Evolutionary conservation across 23 red algal genomes (phyloP).

Genomic region (Pyropia haitanensis): DNA sequence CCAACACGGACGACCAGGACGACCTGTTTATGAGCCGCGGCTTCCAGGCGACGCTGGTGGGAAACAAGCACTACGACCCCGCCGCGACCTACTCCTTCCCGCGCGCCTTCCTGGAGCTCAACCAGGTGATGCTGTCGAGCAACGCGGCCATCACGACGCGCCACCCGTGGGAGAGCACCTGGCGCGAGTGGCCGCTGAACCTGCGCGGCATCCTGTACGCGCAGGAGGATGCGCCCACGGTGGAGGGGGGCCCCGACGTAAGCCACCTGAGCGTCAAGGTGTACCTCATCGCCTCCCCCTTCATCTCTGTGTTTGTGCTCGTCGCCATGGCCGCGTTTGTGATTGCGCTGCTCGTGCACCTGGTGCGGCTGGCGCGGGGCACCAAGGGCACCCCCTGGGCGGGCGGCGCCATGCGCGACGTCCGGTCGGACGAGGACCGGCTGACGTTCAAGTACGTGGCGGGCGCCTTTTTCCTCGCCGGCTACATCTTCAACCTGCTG

Average conservation of each 20-base stretch:
- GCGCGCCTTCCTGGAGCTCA: conserved; percentile 34
- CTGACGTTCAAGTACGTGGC: background rate
- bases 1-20: too few relatives aligned
- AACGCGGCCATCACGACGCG: conserved; percentile 50
- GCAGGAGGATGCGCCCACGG: background rate
- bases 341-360: conserved; percentile 22
- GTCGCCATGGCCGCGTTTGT: conserved; percentile 15
- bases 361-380: conserved; percentile 13
- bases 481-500: conserved; percentile 64
- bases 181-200: conserved; percentile 84
- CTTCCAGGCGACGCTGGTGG: conserved; percentile 22
- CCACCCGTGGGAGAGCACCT: conserved; percentile 73
- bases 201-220: conserved; percentile 66
- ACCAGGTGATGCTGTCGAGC: conserved; percentile 60
- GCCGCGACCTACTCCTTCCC: conserved; percentile 15
- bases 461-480: conserved; percentile 39
- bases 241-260: conserved; percentile 12
- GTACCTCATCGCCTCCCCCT: conserved; percentile 78
- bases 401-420: too few relatives aligned
- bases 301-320: conserved; percentile 18
- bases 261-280: conserved; percentile 19
- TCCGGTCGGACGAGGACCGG: background rate
- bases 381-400: background rate
- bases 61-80: conserved; percentile 34
- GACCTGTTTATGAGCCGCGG: too few relatives aligned